Evolutionary conservation across 345 rosid species (phyloP), one percentile per base, ranked within the genome.

Genomic region (Aquilaria sinensis): DNA sequence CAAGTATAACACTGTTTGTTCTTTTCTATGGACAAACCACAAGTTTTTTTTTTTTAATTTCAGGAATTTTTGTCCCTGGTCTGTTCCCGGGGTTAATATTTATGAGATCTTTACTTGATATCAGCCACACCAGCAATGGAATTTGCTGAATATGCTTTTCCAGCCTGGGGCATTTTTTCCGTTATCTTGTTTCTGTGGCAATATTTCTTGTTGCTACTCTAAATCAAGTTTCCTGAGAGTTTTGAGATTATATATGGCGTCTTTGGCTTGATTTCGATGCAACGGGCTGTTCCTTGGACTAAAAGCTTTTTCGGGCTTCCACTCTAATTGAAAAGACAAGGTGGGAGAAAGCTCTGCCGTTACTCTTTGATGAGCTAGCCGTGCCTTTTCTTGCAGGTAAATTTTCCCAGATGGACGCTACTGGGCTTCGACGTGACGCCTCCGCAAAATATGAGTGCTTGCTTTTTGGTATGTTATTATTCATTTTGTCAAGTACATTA

Each of bases 391-490:
- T 61, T 69, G 52, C 77, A 81, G 83, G 71, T 54, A 56, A 31
- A 31, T 68, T 67, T 56, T 33, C 43, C 63, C 61, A 75, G 50
- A 93, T 93, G 98, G 87, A 84, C 55, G 69, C 78, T 57, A 55
- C 53, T 62, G 77, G 76, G 69, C 43, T 37, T 37, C 1, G 43
- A 37, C 74, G 61, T 65, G 65, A 75, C 31, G 61, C 29, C 12
- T 73, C 56, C 66, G 53, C 85, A 49, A 81, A 78, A 69, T 89
- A 72, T 33, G 97, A 90, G 65, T 87, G 92, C 71, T 73, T 90
- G 80, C 86, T 93, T 61, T 93, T 90, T 61, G 98, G 98, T 92
- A 74, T 43, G 72, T 37, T 56, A 30, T 54, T 31, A 31, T 10
- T 61, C 64, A 31, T 31, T 49, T 51, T 23, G 4, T 37, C 30